Evolutionary conservation across 192 early-diverging fungal genomes (phyloP), one percentile per base, ranked within the genome.

Genomic region (Coemansia sp.): DNA sequence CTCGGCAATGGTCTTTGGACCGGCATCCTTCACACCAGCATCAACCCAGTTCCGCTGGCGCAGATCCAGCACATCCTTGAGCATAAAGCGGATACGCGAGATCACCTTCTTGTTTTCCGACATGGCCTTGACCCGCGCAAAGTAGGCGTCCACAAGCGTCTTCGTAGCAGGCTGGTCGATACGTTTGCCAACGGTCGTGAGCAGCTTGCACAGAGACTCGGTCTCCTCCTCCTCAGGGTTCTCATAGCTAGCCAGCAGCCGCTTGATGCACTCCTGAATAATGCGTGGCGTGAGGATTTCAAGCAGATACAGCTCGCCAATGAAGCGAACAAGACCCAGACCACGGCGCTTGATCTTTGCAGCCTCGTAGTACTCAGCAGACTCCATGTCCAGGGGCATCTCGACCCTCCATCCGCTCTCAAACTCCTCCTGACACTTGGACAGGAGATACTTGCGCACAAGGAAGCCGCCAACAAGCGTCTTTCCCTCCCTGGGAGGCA

Each of bases 401-500:
- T 91, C 86, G 72, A 89, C 86, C 79, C 94, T 97, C 86, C 90
- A 93, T 51, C 91, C 92, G 33, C 76, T 79, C 84, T 96, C 94
- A 77, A 97, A 99, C 70, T 94, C 97, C 61, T 90, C 88, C 79
- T 99, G 97, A 84, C 95, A 97, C 63, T 91, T 87, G 73, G 91
- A 94, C 39, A 99, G 81, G 57, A 99, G 83, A 52, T 93, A 89
- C 57, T 91, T 89, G 74, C 97, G 93, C 88, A 99, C 97, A 23
- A 92, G 78, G 64, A 77, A 82, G 25, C 84, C 85, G 61, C 88
- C 87, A 10, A 71, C 49, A 31, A 87, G 68, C n/a, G 60, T 64
- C 43, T 82, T 75, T 49, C 86, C 88, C n/a, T 83, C 76, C 67
- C 85, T 82, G 43, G 81, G 74, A 20, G 74, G 70, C 55, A 88